A percentile compares a stretch with the other conserved stretches of the same genome.
phyloP scores from a whole-genome alignment of 495 filamentous ascomycete genomes.

The Lophiotrema nucula region DNA sequence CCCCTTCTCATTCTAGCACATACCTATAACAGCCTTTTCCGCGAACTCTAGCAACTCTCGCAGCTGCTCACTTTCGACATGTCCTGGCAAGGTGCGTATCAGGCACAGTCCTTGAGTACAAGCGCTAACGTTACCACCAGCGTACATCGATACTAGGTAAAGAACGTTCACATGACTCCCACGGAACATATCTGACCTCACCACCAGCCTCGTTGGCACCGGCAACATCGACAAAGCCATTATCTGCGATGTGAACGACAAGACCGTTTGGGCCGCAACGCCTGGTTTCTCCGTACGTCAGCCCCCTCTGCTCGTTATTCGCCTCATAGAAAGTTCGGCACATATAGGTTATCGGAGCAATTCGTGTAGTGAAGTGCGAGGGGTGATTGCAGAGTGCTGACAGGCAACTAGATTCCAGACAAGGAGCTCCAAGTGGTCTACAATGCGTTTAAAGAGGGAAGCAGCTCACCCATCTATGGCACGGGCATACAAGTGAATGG shows the following conservation, averaged over 20 bases:
- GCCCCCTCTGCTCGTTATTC: no score
- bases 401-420: slow-evolving; percentile 53
- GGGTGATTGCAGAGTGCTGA: no score
- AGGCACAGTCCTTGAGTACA: slow-evolving; percentile 9
- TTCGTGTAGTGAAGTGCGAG: no score
- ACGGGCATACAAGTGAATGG: slow-evolving; percentile 70
- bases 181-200: slow-evolving; percentile 30
- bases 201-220: slow-evolving; percentile 71
- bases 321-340: no score
- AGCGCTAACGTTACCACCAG: slow-evolving; percentile 41
- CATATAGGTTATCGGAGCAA: no score
- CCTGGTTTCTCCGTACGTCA: slow-evolving; percentile 68
- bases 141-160: slow-evolving; percentile 69
- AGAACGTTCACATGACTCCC: slow-evolving; percentile 17
- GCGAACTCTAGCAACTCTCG: slow-evolving; percentile 8
- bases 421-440: slow-evolving; percentile 62
- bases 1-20: neutral
- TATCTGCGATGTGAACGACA: slow-evolving; percentile 78
- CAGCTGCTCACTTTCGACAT: slow-evolving; percentile 41
- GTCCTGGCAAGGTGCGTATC: slow-evolving; percentile 62
- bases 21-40: neutral
- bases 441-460: slow-evolving; percentile 49
- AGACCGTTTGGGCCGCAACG: slow-evolving; percentile 78
- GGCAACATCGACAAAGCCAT: slow-evolving; percentile 84
- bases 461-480: slow-evolving; percentile 48